A percentile compares a stretch with the other conserved stretches of the same genome.
These are phyloP conservation scores for Tricholoma sp. DNA, from an alignment of 768 basidiomycete species.

Conservation along the genomic window DNA sequence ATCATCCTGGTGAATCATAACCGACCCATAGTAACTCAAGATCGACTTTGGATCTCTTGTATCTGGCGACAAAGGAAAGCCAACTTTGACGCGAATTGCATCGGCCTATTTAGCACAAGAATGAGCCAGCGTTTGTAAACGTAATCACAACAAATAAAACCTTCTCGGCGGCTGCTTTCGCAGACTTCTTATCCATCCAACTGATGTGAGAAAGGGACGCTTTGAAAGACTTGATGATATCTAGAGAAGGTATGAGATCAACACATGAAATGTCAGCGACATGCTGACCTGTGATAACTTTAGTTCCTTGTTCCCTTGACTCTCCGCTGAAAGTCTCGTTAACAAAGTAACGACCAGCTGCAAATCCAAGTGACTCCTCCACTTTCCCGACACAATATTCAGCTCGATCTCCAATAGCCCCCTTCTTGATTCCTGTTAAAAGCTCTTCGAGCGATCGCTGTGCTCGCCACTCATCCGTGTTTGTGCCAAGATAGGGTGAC, in stretches of 20 bases:
- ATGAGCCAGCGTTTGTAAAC: neutral
- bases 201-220: conserved; percentile 63
- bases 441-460: conserved; percentile 65
- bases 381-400: conserved; percentile 78
- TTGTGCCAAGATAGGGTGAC: conserved; percentile 66
- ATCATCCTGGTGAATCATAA: conserved; percentile 57
- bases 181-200: conserved; percentile 91
- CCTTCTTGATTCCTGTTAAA: conserved; percentile 82
- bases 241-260: conserved; percentile 28
- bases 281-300: conserved; percentile 68
- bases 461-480: conserved; percentile 77
- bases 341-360: conserved; percentile 86
- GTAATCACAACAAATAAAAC: conserved; percentile 27
- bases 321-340: conserved; percentile 75
- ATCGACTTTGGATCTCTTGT: conserved; percentile 68
- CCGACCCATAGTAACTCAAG: conserved; percentile 64
- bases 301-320: conserved; percentile 75
- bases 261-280: neutral
- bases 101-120: conserved; percentile 48
- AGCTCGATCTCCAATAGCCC: conserved; percentile 74
- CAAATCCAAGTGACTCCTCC: conserved; percentile 78
- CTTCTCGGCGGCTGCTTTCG: conserved; percentile 80
- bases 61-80: conserved; percentile 86
- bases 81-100: conserved; percentile 85
- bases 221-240: conserved; percentile 82